Evolutionary conservation across 1,284 basidiomycete species (phyloP), one percentile per base, ranked within the genome.

Genomic region (Cryptococcus sp.): DNA sequence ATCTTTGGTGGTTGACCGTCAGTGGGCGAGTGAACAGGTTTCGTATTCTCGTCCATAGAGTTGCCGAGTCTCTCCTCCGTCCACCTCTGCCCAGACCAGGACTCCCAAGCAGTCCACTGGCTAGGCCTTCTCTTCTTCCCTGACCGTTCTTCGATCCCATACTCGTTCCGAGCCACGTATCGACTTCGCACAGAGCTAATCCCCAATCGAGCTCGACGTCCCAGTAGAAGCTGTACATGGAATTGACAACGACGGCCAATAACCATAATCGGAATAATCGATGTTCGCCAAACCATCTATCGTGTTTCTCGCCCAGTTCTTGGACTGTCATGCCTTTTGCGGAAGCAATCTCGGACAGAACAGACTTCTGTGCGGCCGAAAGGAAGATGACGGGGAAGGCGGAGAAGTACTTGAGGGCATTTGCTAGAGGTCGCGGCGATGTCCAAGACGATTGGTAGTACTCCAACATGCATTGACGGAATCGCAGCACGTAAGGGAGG

Each of bases 131-230:
- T 17, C 55, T 27, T 20, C 42, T 5, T 8, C n/a, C 42, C n/a
- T 8, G 42, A 17, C 57, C 52, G 17, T 57, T 50, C 25, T 50
- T 55, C 13, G 54, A 22, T 22, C 58, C 58, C 10, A 43, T 52
- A 27, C 38, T 60, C 6, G 53, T 41, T 15, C 58, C 55, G 20
- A 69, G 50, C 80, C 79, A 81, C 16, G 76, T 78, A 20, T 75
- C 72, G 17, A 77, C 76, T 54, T 83, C 83, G 57, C 97, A 81
- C 27, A 97, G 79, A 46, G 87, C 85, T 48, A 99, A 82, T 0
- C 96, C 96, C 95, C 95, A 99, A 77, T 99, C 96, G 73, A 97
- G 92, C 47, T 91, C 93, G 38, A 99, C 85, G 78, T 99, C 96
- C 96, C 96, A 99, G 91, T 93, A 99, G 78, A 96, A 98, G 6